phyloP scores from a whole-genome alignment of 2,329 filamentous ascomycete species.

The Monascus ruber region DNA sequence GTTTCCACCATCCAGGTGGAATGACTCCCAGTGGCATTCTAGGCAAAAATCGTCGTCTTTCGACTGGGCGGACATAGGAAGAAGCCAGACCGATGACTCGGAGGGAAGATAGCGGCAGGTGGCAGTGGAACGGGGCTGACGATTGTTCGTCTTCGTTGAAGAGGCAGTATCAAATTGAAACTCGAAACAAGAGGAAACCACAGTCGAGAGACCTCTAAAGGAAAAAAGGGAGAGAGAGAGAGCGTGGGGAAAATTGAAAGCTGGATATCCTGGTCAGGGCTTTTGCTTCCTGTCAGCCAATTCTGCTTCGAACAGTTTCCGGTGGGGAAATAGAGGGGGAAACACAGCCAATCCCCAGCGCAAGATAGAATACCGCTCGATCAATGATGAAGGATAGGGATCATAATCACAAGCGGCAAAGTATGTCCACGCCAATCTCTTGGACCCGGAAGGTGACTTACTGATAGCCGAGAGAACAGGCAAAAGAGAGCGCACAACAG shows the following conservation, averaged over 20 bases:
- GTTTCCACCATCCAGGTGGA: constrained; percentile 23
- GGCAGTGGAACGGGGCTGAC: too few species aligned
- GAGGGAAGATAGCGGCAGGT: too few species aligned
- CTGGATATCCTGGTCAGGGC: not conserved
- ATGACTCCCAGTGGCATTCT: constrained; percentile 31
- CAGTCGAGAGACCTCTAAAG: not conserved
- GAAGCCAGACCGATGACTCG: too few species aligned
- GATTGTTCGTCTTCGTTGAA: not conserved
- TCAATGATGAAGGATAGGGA: too few species aligned
- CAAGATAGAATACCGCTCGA: too few species aligned
- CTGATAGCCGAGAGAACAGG: not conserved
- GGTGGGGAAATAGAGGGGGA: not conserved
- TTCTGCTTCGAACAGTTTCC: not conserved
- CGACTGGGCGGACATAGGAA: constrained; percentile 21
- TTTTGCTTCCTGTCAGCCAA: not conserved
- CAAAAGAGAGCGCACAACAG: constrained; percentile 1
- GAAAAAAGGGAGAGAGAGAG: not conserved
- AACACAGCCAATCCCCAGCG: too few species aligned
- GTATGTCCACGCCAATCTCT: not conserved
- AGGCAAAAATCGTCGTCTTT: constrained; percentile 26
- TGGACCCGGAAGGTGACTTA: not conserved
- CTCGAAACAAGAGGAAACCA: not conserved
- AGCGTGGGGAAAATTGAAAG: not conserved
- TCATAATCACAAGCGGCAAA: too few species aligned
- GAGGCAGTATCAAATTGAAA: not conserved